These are phyloP conservation scores for Sarocladium kiliense DNA, from an alignment of 2,329 filamentous ascomycete genomes.

Conservation along the genomic window DNA sequence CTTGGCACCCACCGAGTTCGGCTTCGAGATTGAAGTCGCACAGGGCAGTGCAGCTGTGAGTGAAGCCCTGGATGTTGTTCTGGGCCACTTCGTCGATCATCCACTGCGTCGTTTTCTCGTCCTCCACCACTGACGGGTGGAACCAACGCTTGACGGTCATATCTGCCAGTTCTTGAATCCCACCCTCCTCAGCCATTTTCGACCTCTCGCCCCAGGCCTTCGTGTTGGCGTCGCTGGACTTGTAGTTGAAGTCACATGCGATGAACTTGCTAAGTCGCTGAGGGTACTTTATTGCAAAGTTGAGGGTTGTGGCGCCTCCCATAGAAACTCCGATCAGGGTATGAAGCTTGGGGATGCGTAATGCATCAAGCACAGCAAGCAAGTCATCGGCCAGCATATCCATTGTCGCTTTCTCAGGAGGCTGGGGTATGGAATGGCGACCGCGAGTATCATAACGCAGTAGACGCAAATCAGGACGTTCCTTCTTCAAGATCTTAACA, in stretches of 20 bases:
- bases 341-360: conserved; percentile 63
- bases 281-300: conserved; percentile 64
- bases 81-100: conserved; percentile 64
- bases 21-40: conserved; percentile 65
- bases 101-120: conserved; percentile 37
- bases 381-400: conserved; percentile 66
- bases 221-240: conserved; percentile 67
- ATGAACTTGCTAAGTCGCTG: conserved; percentile 56
- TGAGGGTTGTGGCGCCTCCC: conserved; percentile 73
- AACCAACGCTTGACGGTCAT: conserved; percentile 77
- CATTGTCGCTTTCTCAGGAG: conserved; percentile 48
- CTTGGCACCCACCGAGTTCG: conserved; percentile 46
- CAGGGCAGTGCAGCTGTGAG: conserved; percentile 61
- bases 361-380: conserved; percentile 57
- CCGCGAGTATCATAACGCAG: conserved; percentile 76
- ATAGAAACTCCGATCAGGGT: conserved; percentile 72
- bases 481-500: conserved; percentile 52
- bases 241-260: conserved; percentile 73
- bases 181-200: conserved; percentile 54
- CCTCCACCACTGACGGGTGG: conserved; percentile 46
- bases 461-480: conserved; percentile 63
- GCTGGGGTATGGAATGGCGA: conserved; percentile 46
- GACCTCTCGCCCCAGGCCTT: conserved; percentile 77
- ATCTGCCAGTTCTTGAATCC: conserved; percentile 61
- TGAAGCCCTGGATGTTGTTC: conserved; percentile 68